Evolutionary conservation across 768 basidiomycete species (phyloP).

Genomic region (Exsudoporus frostii): DNA sequence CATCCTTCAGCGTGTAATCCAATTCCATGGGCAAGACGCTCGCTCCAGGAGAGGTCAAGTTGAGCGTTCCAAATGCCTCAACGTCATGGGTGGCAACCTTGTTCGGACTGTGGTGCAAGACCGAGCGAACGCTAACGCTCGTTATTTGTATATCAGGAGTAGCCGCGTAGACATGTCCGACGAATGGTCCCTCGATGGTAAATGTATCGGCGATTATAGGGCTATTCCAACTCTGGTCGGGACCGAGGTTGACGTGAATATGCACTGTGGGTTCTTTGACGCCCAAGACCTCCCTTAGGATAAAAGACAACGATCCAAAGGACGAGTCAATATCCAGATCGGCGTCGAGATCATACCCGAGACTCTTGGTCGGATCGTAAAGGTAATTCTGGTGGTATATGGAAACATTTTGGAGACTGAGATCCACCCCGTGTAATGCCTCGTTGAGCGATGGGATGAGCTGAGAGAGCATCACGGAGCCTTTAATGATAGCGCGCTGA

Average conservation of each 20-base stretch:
- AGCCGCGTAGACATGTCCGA: background rate
- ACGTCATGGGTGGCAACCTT: background rate
- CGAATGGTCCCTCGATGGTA: background rate
- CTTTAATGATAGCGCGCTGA: background rate
- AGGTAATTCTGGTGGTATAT: slow-evolving; percentile 9
- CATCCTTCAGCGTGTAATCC: slow-evolving; percentile 1
- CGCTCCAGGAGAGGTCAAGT: background rate
- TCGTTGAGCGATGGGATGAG: background rate
- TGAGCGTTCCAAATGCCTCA: background rate
- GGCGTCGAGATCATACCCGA: slow-evolving; percentile 4
- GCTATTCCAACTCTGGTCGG: background rate
- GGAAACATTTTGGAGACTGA: slow-evolving; percentile 1
- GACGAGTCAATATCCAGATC: background rate
- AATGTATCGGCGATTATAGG: background rate
- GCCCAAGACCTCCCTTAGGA: background rate
- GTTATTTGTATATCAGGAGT: background rate
- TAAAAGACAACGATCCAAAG: background rate
- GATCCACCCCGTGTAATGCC: background rate
- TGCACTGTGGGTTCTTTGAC: background rate
- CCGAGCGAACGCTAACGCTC: background rate
- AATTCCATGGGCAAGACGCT: background rate
- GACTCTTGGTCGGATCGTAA: background rate
- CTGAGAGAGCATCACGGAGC: slow-evolving; percentile 1
- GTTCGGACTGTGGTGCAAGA: background rate
- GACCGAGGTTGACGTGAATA: background rate